Conservation (phyloP, 192 early-diverging fungal genomes). For the Entrophospora sp. region DNA sequence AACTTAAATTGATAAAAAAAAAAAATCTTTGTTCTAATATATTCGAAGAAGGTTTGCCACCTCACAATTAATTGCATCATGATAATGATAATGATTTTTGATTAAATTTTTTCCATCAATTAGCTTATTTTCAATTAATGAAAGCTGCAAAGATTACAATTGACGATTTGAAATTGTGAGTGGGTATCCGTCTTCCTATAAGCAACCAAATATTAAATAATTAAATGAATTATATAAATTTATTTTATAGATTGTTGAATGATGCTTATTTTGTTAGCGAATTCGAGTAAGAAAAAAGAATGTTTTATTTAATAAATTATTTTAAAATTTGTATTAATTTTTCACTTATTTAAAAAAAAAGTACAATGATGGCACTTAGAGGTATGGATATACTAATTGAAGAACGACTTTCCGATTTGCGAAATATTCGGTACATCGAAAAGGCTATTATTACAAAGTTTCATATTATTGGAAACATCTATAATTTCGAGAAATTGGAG, state of each 20-base stretch:
- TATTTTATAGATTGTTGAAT: conserved; percentile 4
- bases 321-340: background rate
- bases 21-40: background rate
- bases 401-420: conserved; percentile 1
- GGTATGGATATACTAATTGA: conserved; percentile 17
- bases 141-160: background rate
- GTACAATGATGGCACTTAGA: background rate
- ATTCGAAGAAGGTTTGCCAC: conserved; percentile 1
- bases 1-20: conserved; percentile 16
- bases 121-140: conserved; percentile 9
- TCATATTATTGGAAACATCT: conserved; percentile 17
- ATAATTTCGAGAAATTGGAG: background rate
- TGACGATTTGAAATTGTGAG: conserved; percentile 18
- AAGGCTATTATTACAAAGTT: conserved; percentile 17
- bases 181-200: background rate
- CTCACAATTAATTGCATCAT: background rate
- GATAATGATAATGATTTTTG: background rate
- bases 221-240: no score
- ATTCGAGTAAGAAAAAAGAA: background rate
- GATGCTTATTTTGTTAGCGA: background rate
- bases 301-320: background rate
- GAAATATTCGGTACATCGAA: conserved; percentile 12
- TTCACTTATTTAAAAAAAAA: no score
- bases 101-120: background rate
- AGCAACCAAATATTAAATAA: no score